Conservation (phyloP, 345 rosid species). For the Corchorus capsularis region DNA sequence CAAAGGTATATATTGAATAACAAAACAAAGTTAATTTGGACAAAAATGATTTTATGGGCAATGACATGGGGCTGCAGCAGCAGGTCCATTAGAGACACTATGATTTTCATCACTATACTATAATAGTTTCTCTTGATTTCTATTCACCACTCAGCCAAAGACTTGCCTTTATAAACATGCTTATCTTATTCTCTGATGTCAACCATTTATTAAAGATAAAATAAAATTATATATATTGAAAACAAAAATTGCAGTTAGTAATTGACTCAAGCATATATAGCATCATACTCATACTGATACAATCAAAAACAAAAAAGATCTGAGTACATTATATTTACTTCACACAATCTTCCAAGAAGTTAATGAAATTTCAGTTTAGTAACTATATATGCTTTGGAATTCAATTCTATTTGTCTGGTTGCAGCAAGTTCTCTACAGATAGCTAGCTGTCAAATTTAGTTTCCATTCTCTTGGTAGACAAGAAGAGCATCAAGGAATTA, state of each 20-base stretch:
- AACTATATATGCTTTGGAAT: not conserved
- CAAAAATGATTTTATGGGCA: not conserved
- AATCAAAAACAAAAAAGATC: not conserved
- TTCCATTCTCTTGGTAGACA: slow-evolving; percentile 31
- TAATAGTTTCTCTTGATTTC: not conserved
- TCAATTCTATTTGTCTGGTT: not conserved
- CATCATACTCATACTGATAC: not conserved
- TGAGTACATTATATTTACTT: slow-evolving; percentile 1
- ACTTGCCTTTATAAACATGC: slow-evolving; percentile 1
- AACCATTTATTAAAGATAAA: too few species aligned
- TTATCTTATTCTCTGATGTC: slow-evolving; percentile 5
- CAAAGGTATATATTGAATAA: not conserved
- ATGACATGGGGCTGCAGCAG: not conserved
- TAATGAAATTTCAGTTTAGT: not conserved
- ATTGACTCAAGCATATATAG: not conserved
- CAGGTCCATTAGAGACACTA: not conserved
- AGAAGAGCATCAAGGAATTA: not conserved
- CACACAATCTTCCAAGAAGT: not conserved
- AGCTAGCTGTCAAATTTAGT: slow-evolving; percentile 8
- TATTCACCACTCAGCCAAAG: not conserved
- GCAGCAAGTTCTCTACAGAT: not conserved
- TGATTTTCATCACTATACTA: not conserved
- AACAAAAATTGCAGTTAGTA: not conserved
- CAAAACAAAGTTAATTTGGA: not conserved
- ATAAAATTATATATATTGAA: not conserved